Percentiles rank a stretch among this genome's conserved stretches.
Evolutionary conservation across 805 yeast species (phyloP).

Genomic region (Pichia californica): DNA sequence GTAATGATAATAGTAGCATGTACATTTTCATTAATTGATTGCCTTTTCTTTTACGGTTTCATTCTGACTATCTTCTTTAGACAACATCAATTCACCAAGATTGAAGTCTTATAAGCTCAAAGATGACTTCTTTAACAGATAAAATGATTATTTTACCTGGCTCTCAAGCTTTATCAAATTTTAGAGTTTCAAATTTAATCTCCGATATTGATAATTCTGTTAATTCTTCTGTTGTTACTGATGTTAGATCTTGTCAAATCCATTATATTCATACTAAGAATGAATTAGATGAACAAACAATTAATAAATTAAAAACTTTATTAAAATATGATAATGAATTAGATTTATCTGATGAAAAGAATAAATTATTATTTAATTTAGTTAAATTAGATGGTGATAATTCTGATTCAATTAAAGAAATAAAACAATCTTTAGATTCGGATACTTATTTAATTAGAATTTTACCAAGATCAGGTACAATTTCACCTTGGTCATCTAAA

Average conservation of each 20-base stretch:
- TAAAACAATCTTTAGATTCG: constrained; percentile 25
- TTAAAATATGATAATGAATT: constrained; percentile 69
- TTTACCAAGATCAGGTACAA: constrained; percentile 91
- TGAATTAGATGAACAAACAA: constrained; percentile 34
- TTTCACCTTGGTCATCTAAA: constrained; percentile 98
- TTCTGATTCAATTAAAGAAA: constrained; percentile 10
- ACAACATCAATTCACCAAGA: not conserved
- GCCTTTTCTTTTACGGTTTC: not conserved
- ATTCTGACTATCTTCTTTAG: not conserved
- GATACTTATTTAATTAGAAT: constrained; percentile 62
- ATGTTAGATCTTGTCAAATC: constrained; percentile 66
- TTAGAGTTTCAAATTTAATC: constrained; percentile 70
- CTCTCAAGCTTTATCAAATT: constrained; percentile 81
- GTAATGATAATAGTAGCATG: too few relatives aligned
- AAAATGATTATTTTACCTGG: constrained; percentile 63
- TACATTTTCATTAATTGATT: too few relatives aligned
- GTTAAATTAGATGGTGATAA: constrained; percentile 25
- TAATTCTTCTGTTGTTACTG: constrained; percentile 58
- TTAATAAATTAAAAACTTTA: constrained; percentile 48
- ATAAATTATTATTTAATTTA: constrained; percentile 18
- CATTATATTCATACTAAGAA: constrained; percentile 70
- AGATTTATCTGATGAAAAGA: constrained; percentile 40
- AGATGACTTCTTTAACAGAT: constrained; percentile 11
- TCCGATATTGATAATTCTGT: constrained; percentile 68
- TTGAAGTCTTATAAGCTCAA: constrained; percentile 2